Evolutionary conservation across 148 eudicot genomes (phyloP).

Genomic region (Silene uniflora): DNA sequence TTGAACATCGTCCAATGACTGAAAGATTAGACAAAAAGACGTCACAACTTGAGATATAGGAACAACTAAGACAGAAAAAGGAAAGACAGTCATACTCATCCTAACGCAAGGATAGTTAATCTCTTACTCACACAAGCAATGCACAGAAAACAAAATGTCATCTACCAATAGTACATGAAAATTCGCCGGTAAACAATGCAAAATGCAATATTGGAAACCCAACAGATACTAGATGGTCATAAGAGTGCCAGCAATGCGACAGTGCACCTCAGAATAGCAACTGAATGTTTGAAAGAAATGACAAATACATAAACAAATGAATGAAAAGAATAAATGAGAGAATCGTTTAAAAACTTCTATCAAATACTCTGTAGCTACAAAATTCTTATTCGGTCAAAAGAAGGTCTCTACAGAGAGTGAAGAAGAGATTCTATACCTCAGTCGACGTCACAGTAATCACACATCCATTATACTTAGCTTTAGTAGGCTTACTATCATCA

Average conservation of each 20-base stretch:
- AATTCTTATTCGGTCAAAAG: background rate
- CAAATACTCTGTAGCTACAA: background rate
- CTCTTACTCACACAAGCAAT: background rate
- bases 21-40: slow-evolving; percentile 17
- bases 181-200: too few relatives aligned
- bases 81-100: background rate
- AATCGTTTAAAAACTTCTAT: too few relatives aligned
- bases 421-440: slow-evolving; percentile 45
- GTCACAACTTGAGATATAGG: background rate
- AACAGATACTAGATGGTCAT: too few relatives aligned
- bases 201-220: too few relatives aligned
- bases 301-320: too few relatives aligned
- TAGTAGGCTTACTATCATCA: slow-evolving; percentile 49
- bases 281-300: too few relatives aligned
- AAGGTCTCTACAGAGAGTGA: background rate
- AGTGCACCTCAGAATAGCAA: too few relatives aligned
- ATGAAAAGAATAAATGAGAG: too few relatives aligned
- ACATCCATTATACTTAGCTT: slow-evolving; percentile 51
- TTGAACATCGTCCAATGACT: slow-evolving; percentile 76
- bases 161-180: background rate
- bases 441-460: slow-evolving; percentile 52
- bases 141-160: background rate
- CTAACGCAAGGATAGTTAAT: background rate
- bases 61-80: background rate
- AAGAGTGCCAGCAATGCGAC: too few relatives aligned